Evolutionary conservation across 495 filamentous ascomycete genomes (phyloP), one percentile per base, ranked within the genome.

Genomic region (Aspergillus nanangensis): DNA sequence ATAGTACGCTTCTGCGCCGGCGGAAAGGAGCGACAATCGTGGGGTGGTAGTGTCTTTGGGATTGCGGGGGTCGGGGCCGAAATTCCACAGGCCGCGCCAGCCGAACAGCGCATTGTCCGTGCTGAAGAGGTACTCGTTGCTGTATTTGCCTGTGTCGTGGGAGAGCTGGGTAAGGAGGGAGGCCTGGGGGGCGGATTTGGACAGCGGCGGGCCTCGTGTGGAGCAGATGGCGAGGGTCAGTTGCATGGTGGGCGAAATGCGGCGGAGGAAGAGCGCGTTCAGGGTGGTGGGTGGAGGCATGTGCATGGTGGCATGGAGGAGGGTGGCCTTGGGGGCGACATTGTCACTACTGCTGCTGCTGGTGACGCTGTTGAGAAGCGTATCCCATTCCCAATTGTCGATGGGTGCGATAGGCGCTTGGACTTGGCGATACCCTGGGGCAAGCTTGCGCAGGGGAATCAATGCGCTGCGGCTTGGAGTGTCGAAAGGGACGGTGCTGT

Each of bases 1-100:
- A 59, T 97, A 98, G 63, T 98, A 98, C 21, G 94, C 71, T 58
- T 98, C 93, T 34, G 84, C 93, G n/a, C 93, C 93, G 13, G 81
- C 82, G 47, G 84, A 88, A 45, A 92, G 85, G 24, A 75, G 63
- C 5, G 71, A 71, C 10, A 68, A 39, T 18, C 38, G 60, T 13
- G 41, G 45, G 38, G 57, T 51, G 35, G 57, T 43, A 24, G 56
- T 45, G 4, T 41, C 37, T 18, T 47, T 53, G n/a, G 48, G 41
- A n/a, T 48, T 38, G 21, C 79, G 75, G 17, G 87, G 86, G 57
- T 96, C 87, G 5, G 81, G 79, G 20, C 92, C 93, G 53, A 96
- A 96, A 60, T 97, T 98, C 65, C 94, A 97, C 0, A 98, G 72
- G 2, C 90, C 93, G 4, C 90, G 80, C 48, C 91, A 73, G 17